These are phyloP conservation scores for Penicillium canescens DNA, from an alignment of 495 filamentous ascomycete genomes.

Conservation along the genomic window DNA sequence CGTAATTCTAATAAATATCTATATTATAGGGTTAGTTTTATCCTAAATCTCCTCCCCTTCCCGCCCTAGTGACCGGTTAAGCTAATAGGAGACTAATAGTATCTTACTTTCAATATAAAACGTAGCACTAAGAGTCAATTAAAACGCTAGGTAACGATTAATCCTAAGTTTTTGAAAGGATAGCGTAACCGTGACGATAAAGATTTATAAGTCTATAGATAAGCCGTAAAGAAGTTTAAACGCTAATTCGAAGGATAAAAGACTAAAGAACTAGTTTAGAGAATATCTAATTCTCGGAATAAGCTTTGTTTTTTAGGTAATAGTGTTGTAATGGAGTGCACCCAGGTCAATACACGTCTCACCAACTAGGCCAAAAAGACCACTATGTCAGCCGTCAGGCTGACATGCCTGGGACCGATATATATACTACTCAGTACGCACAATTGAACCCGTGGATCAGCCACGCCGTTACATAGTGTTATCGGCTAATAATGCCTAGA, in stretches of 20 bases:
- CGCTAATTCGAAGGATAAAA: constrained; percentile 1
- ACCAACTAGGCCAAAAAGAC: too few species aligned
- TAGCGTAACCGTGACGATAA: constrained; percentile 11
- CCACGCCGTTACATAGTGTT: too few species aligned
- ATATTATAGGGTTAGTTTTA: constrained; percentile 24
- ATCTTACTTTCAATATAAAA: constrained; percentile 22
- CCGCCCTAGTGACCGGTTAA: too few species aligned
- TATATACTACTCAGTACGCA: too few species aligned
- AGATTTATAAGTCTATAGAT: constrained; percentile 11
- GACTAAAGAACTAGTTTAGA: constrained; percentile 21
- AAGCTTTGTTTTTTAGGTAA: constrained; percentile 23
- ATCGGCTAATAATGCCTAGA: too few species aligned
- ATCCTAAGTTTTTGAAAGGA: constrained; percentile 24
- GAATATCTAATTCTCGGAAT: constrained; percentile 19
- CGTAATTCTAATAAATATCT: constrained; percentile 18
- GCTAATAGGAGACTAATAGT: constrained; percentile 8
- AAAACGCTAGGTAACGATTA: constrained; percentile 21
- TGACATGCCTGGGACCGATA: too few species aligned
- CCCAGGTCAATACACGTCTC: too few species aligned
- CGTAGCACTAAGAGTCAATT: constrained; percentile 8
- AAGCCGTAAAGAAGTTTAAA: neutral
- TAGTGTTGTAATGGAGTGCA: too few species aligned
- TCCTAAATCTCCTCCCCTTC: too few species aligned
- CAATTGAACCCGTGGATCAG: too few species aligned
- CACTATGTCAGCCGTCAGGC: too few species aligned